Percentiles rank a stretch among this genome's conserved stretches.
These are phyloP conservation scores for Neofusicoccum parvum DNA, from an alignment of 2,329 filamentous ascomycete genomes.

Conservation along the genomic window DNA sequence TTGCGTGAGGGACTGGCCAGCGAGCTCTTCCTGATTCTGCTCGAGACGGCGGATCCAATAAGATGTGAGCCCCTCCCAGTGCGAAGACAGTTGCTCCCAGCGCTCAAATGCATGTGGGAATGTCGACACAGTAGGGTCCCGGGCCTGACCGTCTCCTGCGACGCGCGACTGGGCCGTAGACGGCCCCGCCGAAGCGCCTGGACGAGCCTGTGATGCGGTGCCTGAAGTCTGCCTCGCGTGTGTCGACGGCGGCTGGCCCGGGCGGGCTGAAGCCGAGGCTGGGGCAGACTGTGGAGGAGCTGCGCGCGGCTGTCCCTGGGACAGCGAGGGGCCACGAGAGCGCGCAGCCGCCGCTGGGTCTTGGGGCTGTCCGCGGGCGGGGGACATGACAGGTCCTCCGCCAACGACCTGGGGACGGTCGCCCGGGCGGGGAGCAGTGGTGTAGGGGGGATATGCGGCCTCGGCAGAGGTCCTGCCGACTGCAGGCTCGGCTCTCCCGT, in stretches of 20 bases:
- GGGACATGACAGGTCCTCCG: slow-evolving; percentile 17
- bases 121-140: slow-evolving; percentile 56
- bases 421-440: slow-evolving; percentile 2
- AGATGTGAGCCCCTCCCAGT: slow-evolving; percentile 96
- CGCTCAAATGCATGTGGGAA: slow-evolving; percentile 97
- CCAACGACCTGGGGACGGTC: background rate
- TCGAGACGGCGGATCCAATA: slow-evolving; percentile 96
- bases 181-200: slow-evolving; percentile 27
- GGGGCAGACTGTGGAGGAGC: slow-evolving; percentile 31
- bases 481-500: slow-evolving; percentile 9
- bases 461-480: slow-evolving; percentile 11
- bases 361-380: slow-evolving; percentile 2
- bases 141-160: slow-evolving; percentile 30
- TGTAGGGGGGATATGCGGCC: background rate
- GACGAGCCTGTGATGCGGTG: slow-evolving; percentile 35
- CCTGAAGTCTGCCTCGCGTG: slow-evolving; percentile 37
- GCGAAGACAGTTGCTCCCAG: slow-evolving; percentile 94
- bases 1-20: slow-evolving; percentile 77
- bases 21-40: slow-evolving; percentile 83
- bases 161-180: slow-evolving; percentile 28
- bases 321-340: slow-evolving; percentile 26
- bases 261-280: slow-evolving; percentile 23
- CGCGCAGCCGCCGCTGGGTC: slow-evolving; percentile 9
- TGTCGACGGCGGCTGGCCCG: slow-evolving; percentile 14
- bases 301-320: slow-evolving; percentile 39